Conservation (phyloP, 768 basidiomycete genomes). For the Suillus bovinus region DNA sequence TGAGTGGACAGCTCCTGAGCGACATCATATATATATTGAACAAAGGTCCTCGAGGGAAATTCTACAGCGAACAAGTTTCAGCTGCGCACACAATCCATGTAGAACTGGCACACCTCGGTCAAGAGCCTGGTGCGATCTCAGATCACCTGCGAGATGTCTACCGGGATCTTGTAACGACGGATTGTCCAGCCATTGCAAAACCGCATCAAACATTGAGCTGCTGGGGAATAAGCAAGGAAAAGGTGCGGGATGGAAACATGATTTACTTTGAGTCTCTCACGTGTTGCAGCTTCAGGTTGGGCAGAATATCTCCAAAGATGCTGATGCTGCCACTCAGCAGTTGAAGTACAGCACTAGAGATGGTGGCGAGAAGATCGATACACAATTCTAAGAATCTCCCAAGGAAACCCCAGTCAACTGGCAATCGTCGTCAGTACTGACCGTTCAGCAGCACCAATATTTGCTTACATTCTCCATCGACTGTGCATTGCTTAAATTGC, state of each 20-base stretch:
- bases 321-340: constrained; percentile 31
- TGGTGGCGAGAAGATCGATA: constrained; percentile 41
- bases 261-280: constrained; percentile 44
- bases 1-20: constrained; percentile 34
- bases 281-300: constrained; percentile 34
- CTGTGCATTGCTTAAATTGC: constrained; percentile 25
- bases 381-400: constrained; percentile 43
- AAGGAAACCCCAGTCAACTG: constrained; percentile 62
- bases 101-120: constrained; percentile 24
- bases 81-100: background rate
- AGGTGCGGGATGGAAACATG: background rate
- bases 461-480: constrained; percentile 49
- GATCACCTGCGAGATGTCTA: constrained; percentile 21
- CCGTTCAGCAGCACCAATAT: background rate
- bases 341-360: constrained; percentile 28
- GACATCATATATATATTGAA: constrained; percentile 49
- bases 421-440: constrained; percentile 8
- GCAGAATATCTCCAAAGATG: constrained; percentile 27
- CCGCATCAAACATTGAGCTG: constrained; percentile 26
- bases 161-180: constrained; percentile 22
- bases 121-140: constrained; percentile 25
- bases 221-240: constrained; percentile 5
- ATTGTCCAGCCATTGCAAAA: constrained; percentile 26
- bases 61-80: constrained; percentile 22
- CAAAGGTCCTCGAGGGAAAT: constrained; percentile 42